phyloP scores from a whole-genome alignment of 2,329 filamentous ascomycete species.

The Macroventuria anomochaeta region DNA sequence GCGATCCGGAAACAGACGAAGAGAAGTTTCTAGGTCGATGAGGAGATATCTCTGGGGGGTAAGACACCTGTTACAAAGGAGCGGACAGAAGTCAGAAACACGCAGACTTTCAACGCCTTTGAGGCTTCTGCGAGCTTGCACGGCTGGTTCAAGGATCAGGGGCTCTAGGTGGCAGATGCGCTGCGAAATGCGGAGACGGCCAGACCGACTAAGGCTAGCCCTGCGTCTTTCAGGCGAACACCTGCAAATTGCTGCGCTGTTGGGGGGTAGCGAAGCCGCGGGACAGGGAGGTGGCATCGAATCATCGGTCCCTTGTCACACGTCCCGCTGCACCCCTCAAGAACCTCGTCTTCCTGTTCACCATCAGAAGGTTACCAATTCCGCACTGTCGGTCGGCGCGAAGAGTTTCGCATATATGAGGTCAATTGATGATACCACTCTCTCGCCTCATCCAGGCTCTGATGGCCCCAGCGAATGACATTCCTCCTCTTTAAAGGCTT shows the following conservation, averaged over 20 bases:
- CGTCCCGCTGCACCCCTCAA: constrained; percentile 37
- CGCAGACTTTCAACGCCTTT: constrained; percentile 49
- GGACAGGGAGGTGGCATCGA: constrained; percentile 40
- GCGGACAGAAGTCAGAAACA: constrained; percentile 42
- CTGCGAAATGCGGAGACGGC: constrained; percentile 51
- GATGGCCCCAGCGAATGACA: constrained; percentile 32
- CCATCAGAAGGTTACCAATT: constrained; percentile 31
- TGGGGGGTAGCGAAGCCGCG: constrained; percentile 43
- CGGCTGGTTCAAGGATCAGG: constrained; percentile 49
- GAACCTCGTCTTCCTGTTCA: constrained; percentile 28
- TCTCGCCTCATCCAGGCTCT: constrained; percentile 36
- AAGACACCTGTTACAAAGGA: constrained; percentile 45
- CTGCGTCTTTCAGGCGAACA: constrained; percentile 49
- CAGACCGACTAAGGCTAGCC: constrained; percentile 48
- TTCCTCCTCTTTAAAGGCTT: constrained; percentile 34
- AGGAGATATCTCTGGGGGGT: constrained; percentile 32
- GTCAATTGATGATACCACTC: constrained; percentile 34
- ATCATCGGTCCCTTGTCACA: constrained; percentile 38
- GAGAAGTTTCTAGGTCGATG: constrained; percentile 27
- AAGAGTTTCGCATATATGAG: constrained; percentile 23
- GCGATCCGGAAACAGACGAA: constrained; percentile 28
- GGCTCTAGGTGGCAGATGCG: constrained; percentile 49
- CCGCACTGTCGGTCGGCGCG: constrained; percentile 28
- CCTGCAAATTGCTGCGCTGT: constrained; percentile 48
- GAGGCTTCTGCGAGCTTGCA: constrained; percentile 50